Evolutionary conservation across 305 asterid genomes (phyloP).

Genomic region (Rubia tinctorum): DNA sequence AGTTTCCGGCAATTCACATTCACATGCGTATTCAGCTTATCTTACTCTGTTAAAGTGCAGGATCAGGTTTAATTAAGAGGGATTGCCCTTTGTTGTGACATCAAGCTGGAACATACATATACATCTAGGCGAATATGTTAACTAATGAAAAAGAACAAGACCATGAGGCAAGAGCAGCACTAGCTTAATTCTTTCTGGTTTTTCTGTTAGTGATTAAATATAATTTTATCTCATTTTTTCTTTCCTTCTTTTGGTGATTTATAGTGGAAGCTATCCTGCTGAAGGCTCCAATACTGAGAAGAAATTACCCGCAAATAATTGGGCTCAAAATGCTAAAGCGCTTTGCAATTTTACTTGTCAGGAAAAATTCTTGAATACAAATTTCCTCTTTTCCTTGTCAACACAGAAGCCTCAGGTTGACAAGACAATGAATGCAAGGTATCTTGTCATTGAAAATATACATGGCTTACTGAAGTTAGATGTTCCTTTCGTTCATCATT

Average conservation of each 20-base stretch:
- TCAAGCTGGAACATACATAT: constrained; percentile 15
- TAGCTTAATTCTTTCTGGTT: not conserved
- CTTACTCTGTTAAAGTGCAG: constrained; percentile 6
- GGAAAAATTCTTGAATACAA: constrained; percentile 59
- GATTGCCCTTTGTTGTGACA: constrained; percentile 16
- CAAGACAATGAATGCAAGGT: constrained; percentile 57
- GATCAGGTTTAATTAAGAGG: not conserved
- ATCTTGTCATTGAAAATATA: constrained; percentile 15
- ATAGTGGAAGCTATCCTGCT: constrained; percentile 44
- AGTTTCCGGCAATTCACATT: not conserved
- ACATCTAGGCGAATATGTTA: constrained; percentile 28
- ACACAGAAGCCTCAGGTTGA: constrained; percentile 54
- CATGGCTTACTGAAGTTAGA: constrained; percentile 7
- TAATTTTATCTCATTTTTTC: constrained; percentile 7
- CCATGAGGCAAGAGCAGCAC: constrained; percentile 38
- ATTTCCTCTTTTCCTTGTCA: constrained; percentile 66
- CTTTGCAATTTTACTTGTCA: constrained; percentile 56
- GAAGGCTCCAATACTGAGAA: constrained; percentile 34
- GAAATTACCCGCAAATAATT: constrained; percentile 54
- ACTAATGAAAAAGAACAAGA: constrained; percentile 31
- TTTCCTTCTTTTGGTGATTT: constrained; percentile 12
- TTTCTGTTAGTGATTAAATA: not conserved
- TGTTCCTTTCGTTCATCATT: not conserved
- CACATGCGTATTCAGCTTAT: not conserved
- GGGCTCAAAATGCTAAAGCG: constrained; percentile 66